Base-by-base conservation (phyloP, 768 basidiomycete species). In the Fomitopsis serialis region DNA sequence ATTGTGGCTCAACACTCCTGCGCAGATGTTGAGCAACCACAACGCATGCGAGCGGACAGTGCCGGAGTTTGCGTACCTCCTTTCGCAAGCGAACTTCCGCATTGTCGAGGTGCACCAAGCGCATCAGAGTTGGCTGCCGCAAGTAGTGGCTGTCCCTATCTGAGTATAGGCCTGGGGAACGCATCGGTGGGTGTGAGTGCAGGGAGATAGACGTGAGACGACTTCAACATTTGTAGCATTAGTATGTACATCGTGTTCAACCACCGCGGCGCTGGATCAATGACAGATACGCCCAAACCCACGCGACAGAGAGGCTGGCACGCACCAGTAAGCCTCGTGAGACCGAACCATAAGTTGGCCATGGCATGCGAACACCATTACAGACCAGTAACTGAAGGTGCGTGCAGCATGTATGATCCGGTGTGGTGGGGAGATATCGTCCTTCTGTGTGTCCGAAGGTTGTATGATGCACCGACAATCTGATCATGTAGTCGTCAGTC, bases 1-100 rank as follows among this genome's bases (percentile, higher is more conserved):
- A 22, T 35, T 25, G 19, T 17, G n/a, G 9, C 51, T 23, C 27
- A 45, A 22, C 37, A n/a, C 27, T 27, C 37, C 19, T 21, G 27
- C 17, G 2, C 43, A 54, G 54, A 54, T 54, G 54, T 34, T 54
- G 43, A 29, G 42, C n/a, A 43, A 45, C 35, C 48, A 54, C 48
- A 54, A 54, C 35, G 54, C 54, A 27, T 45, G 42, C 27, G 54
- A 54, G 36, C 40, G 54, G 3, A 54, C 54, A 11, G 42, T 54
- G 15, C 23, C 48, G 3, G 48, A 43, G 21, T 54, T 54, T 32
- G 48, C 34, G 8, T 21, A 44, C 12, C 43, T 54, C 21, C 54
- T 54, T 10, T 13, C 5, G 34, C 32, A 43, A 21, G 29, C 43
- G 17, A 48, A 48, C 1, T 54, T 47, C 45, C 8, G 42, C 10